These are phyloP conservation scores for Trichophyton rubrum DNA, from an alignment of 2,329 filamentous ascomycete genomes.

Conservation along the genomic window DNA sequence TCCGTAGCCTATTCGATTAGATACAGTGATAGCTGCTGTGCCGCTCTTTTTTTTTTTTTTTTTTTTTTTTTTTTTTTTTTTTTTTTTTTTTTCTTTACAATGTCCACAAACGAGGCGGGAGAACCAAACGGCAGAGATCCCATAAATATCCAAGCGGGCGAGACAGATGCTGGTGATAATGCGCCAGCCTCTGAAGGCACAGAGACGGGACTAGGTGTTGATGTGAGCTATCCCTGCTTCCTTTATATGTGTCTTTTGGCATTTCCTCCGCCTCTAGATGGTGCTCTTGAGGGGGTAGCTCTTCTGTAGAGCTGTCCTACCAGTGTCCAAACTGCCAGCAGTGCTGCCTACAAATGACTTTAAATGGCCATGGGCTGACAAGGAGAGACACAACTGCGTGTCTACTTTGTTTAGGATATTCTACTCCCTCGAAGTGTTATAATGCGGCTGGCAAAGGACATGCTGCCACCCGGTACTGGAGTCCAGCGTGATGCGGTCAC, in stretches of 20 bases:
- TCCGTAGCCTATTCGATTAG: not conserved
- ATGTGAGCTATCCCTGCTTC: not conserved
- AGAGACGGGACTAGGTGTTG: not conserved
- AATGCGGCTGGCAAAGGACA: constrained; percentile 49
- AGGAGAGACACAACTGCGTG: not conserved
- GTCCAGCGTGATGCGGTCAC: constrained; percentile 54
- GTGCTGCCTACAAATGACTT: not conserved
- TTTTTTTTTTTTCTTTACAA: not conserved
- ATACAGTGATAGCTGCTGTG: not conserved
- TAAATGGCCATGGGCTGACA: not conserved
- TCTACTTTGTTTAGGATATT: constrained; percentile 38
- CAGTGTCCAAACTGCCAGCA: not conserved
- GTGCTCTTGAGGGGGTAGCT: no score
- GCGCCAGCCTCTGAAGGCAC: not conserved
- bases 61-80: no score
- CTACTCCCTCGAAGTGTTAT: constrained; percentile 51
- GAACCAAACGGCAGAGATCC: not conserved
- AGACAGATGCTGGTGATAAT: not conserved
- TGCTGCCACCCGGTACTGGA: constrained; percentile 51
- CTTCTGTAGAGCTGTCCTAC: not conserved
- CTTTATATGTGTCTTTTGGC: not conserved
- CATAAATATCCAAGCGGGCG: not conserved
- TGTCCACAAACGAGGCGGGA: not conserved
- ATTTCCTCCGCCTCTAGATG: not conserved
- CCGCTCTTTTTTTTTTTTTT: no score